These are phyloP conservation scores for Vigna trinervia DNA, from an alignment of 306 rosid species.

Conservation along the genomic window DNA sequence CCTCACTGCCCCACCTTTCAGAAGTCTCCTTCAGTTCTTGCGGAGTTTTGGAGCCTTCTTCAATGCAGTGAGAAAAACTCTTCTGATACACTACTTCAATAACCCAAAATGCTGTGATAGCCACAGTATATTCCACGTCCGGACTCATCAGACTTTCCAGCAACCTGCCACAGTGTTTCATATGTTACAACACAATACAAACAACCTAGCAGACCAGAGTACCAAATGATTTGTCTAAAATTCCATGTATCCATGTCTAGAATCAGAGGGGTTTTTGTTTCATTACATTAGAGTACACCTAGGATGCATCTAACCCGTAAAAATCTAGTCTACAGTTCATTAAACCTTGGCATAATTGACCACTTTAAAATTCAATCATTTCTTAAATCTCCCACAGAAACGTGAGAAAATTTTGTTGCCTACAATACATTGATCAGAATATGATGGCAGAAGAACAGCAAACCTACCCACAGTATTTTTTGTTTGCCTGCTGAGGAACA, in stretches of 20 bases:
- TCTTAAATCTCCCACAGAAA: no score
- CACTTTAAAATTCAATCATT: not conserved
- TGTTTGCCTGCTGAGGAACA: constrained; percentile 59
- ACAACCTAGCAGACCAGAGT: constrained; percentile 8
- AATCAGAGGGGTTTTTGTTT: not conserved
- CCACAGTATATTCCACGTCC: constrained; percentile 67
- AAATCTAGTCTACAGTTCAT: not conserved
- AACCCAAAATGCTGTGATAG: constrained; percentile 75
- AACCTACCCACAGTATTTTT: constrained; percentile 65
- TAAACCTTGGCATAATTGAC: not conserved
- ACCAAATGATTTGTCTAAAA: not conserved
- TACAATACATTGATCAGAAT: not conserved
- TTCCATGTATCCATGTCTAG: not conserved
- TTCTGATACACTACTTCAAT: constrained; percentile 85
- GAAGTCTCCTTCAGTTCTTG: constrained; percentile 69
- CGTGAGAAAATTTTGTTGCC: no score
- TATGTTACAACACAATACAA: not conserved
- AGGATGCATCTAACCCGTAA: not conserved
- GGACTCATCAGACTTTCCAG: constrained; percentile 69
- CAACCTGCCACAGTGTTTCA: constrained; percentile 58
- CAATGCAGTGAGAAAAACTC: constrained; percentile 81
- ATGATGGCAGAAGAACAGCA: not conserved
- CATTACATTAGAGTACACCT: not conserved
- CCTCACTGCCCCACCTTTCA: constrained; percentile 83
- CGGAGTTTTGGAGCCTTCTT: constrained; percentile 69